These are phyloP conservation scores for Pythium graminicola DNA, from an alignment of 352 stramenopile species.

Conservation along the genomic window DNA sequence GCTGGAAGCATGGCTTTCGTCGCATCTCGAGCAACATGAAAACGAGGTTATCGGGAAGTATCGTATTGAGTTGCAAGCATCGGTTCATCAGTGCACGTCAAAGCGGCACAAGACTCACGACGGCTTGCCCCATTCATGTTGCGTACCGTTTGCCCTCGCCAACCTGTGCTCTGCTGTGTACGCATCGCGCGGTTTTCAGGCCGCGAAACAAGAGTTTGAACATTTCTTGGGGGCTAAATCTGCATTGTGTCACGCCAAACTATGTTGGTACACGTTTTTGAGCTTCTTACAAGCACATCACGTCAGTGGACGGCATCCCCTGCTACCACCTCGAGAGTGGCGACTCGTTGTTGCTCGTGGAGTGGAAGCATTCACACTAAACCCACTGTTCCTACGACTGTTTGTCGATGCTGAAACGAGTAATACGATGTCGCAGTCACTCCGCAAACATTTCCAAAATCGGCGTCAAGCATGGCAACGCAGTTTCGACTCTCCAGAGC, in stretches of 20 bases:
- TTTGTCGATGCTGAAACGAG: constrained; percentile 68
- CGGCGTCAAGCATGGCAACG: constrained; percentile 39
- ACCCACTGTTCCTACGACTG: constrained; percentile 53
- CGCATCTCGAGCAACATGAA: constrained; percentile 19
- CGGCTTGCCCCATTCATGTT: not conserved
- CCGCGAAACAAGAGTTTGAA: constrained; percentile 40
- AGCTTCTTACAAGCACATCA: constrained; percentile 61
- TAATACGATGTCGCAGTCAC: constrained; percentile 64
- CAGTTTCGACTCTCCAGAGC: constrained; percentile 52
- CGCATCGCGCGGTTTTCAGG: constrained; percentile 39
- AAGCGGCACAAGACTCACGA: not conserved
- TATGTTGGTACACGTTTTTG: constrained; percentile 36
- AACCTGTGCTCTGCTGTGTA: constrained; percentile 62
- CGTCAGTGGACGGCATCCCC: constrained; percentile 23
- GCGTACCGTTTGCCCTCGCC: constrained; percentile 44
- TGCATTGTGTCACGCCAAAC: not conserved
- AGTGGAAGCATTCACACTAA: constrained; percentile 34
- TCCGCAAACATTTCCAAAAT: constrained; percentile 51
- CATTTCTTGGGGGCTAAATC: constrained; percentile 10
- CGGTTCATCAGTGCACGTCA: constrained; percentile 26
- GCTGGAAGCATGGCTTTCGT: constrained; percentile 18
- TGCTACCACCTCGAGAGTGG: constrained; percentile 50
- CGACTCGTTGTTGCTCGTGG: constrained; percentile 30
- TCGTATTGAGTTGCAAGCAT: constrained; percentile 35
- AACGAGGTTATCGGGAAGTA: constrained; percentile 30